Evolutionary conservation across 1,284 basidiomycete genomes (phyloP), one percentile per base, ranked within the genome.

Genomic region (Neotropicomus parvogracilis): DNA sequence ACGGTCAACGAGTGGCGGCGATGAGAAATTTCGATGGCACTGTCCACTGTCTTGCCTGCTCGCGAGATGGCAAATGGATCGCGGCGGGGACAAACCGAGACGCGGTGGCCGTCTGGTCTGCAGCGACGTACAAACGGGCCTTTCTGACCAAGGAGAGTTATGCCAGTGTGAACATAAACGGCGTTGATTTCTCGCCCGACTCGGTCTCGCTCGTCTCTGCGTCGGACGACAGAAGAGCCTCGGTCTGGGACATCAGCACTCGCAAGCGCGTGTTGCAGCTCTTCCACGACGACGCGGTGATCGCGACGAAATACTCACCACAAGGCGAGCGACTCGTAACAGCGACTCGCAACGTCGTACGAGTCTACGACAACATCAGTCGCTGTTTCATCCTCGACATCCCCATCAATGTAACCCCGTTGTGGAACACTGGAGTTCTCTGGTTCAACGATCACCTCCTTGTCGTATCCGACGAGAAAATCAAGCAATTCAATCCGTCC

Each of bases 121-220:
- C 40, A 32, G n/a, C 11, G 11, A 33, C 40, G 4, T 20, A 31
- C 27, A 9, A 38, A 17, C 9, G 12, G n/a, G 20, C 21, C 13
- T n/a, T 41, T 5, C 1, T 1, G 14, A 9, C 3, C 24, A n/a
- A 38, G 5, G 5, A 6, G 10, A 4, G 11, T 16, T 16, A 14
- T 8, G n/a, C n/a, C n/a, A n/a, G n/a, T n/a, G n/a, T n/a, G n/a
- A 2, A 11, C 5, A 16, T 33, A 14, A 12, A 20, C 9, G 40
- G n/a, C 4, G n/a, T 48, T 14, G 19, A 36, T 32, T 27, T 48
- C 34, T 45, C 46, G 3, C 46, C 40, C 26, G 27, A 47, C 40
- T 19, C 34, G 21, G 38, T 40, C 40, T 19, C 40, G 4, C 17
- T 48, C 21, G 33, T 34, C 20, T 10, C 47, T 0, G 44, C 24